These are phyloP conservation scores for Gossypium raimondii DNA, from an alignment of 345 rosid species.

Conservation along the genomic window DNA sequence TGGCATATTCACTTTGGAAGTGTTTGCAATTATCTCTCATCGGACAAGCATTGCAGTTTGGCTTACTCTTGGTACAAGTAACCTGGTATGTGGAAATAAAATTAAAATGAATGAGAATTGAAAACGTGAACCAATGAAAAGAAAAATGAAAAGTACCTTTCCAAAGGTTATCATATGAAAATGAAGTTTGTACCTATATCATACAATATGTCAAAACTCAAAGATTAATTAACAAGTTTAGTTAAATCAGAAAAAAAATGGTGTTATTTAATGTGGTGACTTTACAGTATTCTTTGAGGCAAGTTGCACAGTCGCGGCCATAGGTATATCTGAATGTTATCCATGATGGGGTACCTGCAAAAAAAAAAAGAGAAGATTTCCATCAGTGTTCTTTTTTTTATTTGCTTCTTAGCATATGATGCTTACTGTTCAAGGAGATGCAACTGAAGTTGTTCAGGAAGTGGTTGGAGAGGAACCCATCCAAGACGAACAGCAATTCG, in stretches of 20 bases:
- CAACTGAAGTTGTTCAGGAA: conserved; percentile 47
- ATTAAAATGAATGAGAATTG: background rate
- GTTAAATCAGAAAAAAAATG: background rate
- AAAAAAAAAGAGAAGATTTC: background rate
- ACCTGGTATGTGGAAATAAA: conserved; percentile 34
- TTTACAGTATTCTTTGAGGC: conserved; percentile 52
- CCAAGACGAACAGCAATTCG: conserved; percentile 71
- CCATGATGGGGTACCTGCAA: conserved; percentile 58
- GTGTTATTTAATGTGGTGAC: background rate
- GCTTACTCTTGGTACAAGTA: conserved; percentile 63
- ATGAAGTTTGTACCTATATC: conserved; percentile 58
- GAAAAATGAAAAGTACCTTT: conserved; percentile 39
- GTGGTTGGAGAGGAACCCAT: conserved; percentile 70
- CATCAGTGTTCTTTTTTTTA: background rate
- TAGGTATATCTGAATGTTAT: conserved; percentile 55
- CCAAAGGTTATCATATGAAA: conserved; percentile 80
- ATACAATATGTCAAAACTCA: background rate
- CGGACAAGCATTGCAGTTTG: conserved; percentile 82
- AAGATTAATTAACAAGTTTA: background rate
- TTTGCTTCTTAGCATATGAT: background rate
- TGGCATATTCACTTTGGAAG: conserved; percentile 71
- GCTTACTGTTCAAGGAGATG: conserved; percentile 57
- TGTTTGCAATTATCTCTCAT: conserved; percentile 70
- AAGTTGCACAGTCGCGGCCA: conserved; percentile 62
- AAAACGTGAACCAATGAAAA: background rate